Evolutionary conservation across 805 yeast genomes (phyloP), one percentile per base, ranked within the genome.

Genomic region (Kodamaea sagamina): DNA sequence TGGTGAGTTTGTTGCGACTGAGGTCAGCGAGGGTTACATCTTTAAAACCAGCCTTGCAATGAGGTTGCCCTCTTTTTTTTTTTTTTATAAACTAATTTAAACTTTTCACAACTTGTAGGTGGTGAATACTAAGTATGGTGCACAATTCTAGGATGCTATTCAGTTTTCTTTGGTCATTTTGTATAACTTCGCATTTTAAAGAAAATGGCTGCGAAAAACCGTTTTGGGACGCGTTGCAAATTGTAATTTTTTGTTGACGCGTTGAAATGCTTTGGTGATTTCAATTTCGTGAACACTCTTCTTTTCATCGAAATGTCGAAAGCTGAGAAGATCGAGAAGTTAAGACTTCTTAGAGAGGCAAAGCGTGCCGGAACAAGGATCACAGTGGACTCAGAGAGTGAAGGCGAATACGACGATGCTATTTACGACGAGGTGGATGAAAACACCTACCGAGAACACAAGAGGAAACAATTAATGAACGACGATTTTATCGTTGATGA

Each of bases 401-500:
- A 74, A 32, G 75, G 70, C n/a, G 31, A 34, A 9, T 15, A 11
- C 17, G 77, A 72, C 11, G 74, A 68, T 13, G 34, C 15, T 29
- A 80, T 92, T 47, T 93, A 90, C 59, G 97, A 92, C 55, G 90
- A 88, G 57, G 84, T 89, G 4, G 95, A 86, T 57, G 96, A 89
- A 55, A 82, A 75, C 22, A 81, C 83, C 27, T 92, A 80, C 63
- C 73, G 92, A 52, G 77, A 77, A 53, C 86, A 81, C 58, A 87
- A 86, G 60, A 79, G 95, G 54, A 80, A 85, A 46, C 87, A 89
- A 46, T 71, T 93, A 37, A 73, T 89, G 62, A 83, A 86, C 48
- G 97, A 92, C 57, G 97, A 92, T 61, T 92, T 92, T 59, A 93
- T 92, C 27, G 95, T 89, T 2, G 97, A 89, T 60, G 98, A 92